Evolutionary conservation across 108 stramenopile genomes (phyloP).

Genomic region (Nitzschia putrida): DNA sequence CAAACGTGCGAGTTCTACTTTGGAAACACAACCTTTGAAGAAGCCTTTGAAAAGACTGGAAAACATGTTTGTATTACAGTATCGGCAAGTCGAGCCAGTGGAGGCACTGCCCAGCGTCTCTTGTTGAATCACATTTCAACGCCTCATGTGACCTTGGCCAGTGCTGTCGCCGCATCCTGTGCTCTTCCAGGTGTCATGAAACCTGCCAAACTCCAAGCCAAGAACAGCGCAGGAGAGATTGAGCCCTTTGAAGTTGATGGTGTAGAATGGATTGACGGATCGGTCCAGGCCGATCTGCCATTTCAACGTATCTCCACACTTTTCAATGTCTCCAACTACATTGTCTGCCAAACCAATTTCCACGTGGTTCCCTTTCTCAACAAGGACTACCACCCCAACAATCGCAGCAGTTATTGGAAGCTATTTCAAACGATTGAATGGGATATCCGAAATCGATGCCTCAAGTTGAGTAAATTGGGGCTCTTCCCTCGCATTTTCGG

Average conservation of each 20-base stretch:
- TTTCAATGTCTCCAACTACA: constrained; percentile 87
- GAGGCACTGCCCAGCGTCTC: constrained; percentile 80
- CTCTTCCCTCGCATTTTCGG: constrained; percentile 90
- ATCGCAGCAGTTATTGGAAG: constrained; percentile 68
- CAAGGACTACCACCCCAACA: constrained; percentile 82
- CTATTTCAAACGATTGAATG: constrained; percentile 83
- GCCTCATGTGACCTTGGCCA: constrained; percentile 87
- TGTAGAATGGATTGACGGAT: constrained; percentile 93
- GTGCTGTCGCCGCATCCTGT: constrained; percentile 89
- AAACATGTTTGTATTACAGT: constrained; percentile 95
- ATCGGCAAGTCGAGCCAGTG: constrained; percentile 75
- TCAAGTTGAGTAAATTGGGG: constrained; percentile 78
- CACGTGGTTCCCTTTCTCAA: constrained; percentile 90
- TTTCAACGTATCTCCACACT: constrained; percentile 90
- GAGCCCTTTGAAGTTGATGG: constrained; percentile 93
- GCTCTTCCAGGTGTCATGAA: constrained; percentile 92
- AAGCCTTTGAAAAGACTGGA: constrained; percentile 87
- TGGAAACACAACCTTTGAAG: constrained; percentile 85
- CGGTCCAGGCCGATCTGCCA: constrained; percentile 91
- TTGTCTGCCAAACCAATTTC: constrained; percentile 92
- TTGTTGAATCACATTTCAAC: constrained; percentile 92
- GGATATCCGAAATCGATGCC: constrained; percentile 81
- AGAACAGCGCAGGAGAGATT: constrained; percentile 74
- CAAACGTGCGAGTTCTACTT: constrained; percentile 89
- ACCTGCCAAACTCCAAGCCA: constrained; percentile 83